Evolutionary conservation across 2,329 filamentous ascomycete genomes (phyloP).

Genomic region (Fusarium buxicola): DNA sequence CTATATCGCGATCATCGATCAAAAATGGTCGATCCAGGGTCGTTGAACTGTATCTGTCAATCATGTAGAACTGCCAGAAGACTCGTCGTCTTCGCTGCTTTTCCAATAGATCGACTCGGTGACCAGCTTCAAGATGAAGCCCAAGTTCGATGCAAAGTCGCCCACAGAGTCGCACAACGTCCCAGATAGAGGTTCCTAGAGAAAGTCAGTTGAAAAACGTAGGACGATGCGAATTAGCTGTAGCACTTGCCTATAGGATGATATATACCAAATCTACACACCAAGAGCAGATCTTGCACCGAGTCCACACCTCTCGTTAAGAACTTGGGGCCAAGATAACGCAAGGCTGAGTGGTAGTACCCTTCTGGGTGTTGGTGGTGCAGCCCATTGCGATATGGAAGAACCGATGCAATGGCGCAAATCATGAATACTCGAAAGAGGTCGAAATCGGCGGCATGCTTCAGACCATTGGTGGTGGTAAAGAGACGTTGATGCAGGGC

Average conservation of each 20-base stretch:
- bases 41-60: constrained; percentile 36
- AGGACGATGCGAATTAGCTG: no score
- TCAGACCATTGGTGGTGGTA: rapidly evolving
- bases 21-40: constrained; percentile 27
- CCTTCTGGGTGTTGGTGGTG: constrained; percentile 25
- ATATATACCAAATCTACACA: constrained; percentile 39
- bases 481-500: constrained; percentile 19
- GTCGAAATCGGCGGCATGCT: neutral
- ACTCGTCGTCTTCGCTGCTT: constrained; percentile 27
- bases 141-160: constrained; percentile 37
- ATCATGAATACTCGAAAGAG: constrained; percentile 35
- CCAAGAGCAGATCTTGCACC: constrained; percentile 32
- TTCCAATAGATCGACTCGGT: constrained; percentile 9
- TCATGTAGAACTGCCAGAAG: constrained; percentile 42
- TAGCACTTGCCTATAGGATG: constrained; percentile 34
- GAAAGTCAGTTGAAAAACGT: no score
- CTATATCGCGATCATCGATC: constrained; percentile 34
- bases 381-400: constrained; percentile 18
- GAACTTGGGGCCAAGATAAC: constrained; percentile 1
- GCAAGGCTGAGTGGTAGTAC: constrained; percentile 30
- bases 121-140: constrained; percentile 4
- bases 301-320: constrained; percentile 25
- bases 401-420: constrained; percentile 23
- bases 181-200: constrained; percentile 37
- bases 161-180: constrained; percentile 27